phyloP scores from a whole-genome alignment of 805 yeast genomes.

The Saccharomycopsis fibuligera region DNA sequence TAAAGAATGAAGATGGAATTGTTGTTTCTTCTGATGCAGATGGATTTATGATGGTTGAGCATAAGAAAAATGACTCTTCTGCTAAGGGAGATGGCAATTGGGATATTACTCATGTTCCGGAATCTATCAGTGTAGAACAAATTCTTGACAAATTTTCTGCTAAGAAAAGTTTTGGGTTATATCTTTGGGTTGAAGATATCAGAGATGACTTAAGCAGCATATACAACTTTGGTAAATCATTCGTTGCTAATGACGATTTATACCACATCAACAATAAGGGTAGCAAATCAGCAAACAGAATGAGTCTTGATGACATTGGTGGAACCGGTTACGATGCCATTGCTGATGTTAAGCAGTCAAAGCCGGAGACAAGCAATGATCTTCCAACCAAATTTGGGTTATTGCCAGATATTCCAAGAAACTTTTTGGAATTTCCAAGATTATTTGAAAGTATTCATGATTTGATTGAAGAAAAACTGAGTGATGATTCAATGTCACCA shows the following conservation, averaged over 20 bases:
- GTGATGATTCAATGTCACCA: background rate
- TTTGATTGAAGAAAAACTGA: background rate
- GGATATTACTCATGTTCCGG: conserved; percentile 20
- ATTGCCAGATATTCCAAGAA: conserved; percentile 11
- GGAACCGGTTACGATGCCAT: background rate
- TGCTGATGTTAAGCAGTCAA: background rate
- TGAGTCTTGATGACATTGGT: background rate
- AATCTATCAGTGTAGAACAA: conserved; percentile 34
- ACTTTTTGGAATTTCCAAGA: conserved; percentile 12
- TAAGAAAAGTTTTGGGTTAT: conserved; percentile 43
- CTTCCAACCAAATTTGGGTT: background rate
- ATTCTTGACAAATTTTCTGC: conserved; percentile 42
- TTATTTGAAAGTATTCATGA: conserved; percentile 6
- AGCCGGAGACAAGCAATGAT: background rate
- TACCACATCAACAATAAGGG: background rate
- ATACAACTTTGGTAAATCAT: background rate
- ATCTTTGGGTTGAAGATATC: conserved; percentile 62
- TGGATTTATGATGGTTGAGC: background rate
- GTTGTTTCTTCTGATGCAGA: conserved; percentile 21
- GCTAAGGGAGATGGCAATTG: no score
- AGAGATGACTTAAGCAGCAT: conserved; percentile 15
- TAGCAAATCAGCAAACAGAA: background rate
- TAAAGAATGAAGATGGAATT: conserved; percentile 16
- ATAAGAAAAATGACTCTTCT: conserved; percentile 10
- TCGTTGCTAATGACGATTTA: background rate